Base-by-base conservation (phyloP, 2,329 filamentous ascomycete genomes). In the Venturia nashicola region DNA sequence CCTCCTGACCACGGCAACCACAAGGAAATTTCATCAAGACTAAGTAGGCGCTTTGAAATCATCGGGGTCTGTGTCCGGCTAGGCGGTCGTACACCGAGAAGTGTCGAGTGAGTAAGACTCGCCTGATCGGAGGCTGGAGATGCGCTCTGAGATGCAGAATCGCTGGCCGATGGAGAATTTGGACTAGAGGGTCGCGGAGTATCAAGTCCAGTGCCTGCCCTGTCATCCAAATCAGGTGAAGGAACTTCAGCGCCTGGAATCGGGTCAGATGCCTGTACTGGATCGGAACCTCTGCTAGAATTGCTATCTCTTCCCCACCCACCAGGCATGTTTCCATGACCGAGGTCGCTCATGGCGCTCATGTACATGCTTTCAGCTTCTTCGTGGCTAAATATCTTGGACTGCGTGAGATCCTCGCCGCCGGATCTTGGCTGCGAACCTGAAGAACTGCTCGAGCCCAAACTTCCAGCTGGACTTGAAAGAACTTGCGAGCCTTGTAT, bases 361-460 rank as follows among this genome's bases (percentile, higher is more conserved):
- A 91, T 87, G 69, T 94, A 95, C 86, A 95, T 89, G 72, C 90
- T 94, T 70, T 90, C 86, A 0, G 89, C 89, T 67, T 93, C 89
- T 66, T 91, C 88, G 65, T 91, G 88, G 43, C 84, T 90, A 70
- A 89, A 93, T 1, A 91, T 71, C 48, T 83, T 86, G 16, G 64
- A 65, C 18, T 83, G 77, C 3, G 82, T 74, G 23, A 89, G 76
- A 65, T 86, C 83, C 42, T 84, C 79, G 14, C 72, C 66, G 4
- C 32, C 61, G 5, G 62, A 34, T 12, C 34, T 34, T 1, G 64
- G 20, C 12, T 60, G 42, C 16, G 34, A 59, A 54, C 27, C 54
- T 18, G 48, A 64, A 48, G 46, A 64, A 16, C 43, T 11, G 40
- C 23, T 51, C 12, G 61, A 62, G 44, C 61, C 23, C 6, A 32